Evolutionary conservation across 768 basidiomycete species (phyloP).

Genomic region (Exsudoporus frostii): DNA sequence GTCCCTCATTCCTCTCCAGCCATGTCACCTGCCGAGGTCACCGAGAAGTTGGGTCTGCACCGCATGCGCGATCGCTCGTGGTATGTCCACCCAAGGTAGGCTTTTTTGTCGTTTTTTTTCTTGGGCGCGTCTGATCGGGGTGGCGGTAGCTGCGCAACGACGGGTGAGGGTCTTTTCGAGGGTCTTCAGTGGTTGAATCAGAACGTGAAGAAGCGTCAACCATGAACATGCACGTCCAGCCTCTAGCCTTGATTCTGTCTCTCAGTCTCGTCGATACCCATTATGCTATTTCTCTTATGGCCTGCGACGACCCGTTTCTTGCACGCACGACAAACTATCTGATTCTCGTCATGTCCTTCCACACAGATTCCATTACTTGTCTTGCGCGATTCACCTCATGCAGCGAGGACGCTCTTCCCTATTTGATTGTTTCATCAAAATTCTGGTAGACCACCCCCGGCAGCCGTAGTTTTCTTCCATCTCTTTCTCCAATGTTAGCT

Average conservation of each 20-base stretch:
- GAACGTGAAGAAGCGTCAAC: conserved; percentile 92
- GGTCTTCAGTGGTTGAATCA: conserved; percentile 97
- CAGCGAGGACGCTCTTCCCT: conserved; percentile 14
- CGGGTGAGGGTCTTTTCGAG: conserved; percentile 95
- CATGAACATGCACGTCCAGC: conserved; percentile 39
- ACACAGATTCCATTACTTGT: conserved; percentile 16
- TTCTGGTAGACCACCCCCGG: conserved; percentile 10
- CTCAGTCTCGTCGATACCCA: conserved; percentile 31
- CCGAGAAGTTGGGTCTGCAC: conserved; percentile 93
- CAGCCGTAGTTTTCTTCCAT: conserved; percentile 17
- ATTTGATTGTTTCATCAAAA: conserved; percentile 11
- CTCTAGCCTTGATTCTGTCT: conserved; percentile 11
- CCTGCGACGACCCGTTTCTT: conserved; percentile 31
- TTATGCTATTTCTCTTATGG: conserved; percentile 35
- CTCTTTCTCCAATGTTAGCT: conserved; percentile 14
- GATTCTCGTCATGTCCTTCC: conserved; percentile 28
- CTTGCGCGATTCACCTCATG: conserved; percentile 25
- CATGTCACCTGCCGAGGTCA: conserved; percentile 99
- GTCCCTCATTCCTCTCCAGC: conserved; percentile 39
- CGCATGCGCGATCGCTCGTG: conserved; percentile 96
- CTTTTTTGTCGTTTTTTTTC: background rate
- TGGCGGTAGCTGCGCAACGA: conserved; percentile 78
- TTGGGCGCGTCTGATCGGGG: background rate
- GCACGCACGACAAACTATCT: conserved; percentile 37
- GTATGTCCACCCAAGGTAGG: conserved; percentile 98